Conservation (phyloP, 2,329 filamentous ascomycete species). For the Spiromastix sp. region DNA sequence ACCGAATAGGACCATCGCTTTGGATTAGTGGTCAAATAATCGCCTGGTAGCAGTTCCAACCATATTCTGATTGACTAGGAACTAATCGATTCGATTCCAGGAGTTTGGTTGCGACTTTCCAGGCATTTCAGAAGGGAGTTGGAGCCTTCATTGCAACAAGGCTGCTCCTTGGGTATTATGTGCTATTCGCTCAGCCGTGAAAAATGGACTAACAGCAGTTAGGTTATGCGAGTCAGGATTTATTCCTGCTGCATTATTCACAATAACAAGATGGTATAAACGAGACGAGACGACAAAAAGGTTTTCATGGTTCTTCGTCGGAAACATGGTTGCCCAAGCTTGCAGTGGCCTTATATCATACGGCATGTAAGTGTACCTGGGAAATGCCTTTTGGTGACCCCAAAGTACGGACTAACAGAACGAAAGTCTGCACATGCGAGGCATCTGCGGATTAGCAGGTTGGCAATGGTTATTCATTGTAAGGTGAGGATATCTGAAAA, state of each 20-base stretch:
- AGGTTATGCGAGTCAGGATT: constrained; percentile 40
- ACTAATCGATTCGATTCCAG: neutral
- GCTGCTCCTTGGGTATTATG: constrained; percentile 37
- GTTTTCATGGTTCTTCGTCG: constrained; percentile 44
- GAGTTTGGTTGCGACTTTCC: constrained; percentile 40
- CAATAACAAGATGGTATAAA: constrained; percentile 42
- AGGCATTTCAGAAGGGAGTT: constrained; percentile 38
- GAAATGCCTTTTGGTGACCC: neutral
- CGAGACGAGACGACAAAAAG: constrained; percentile 38
- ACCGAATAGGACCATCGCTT: constrained; percentile 37
- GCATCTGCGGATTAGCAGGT: constrained; percentile 35
- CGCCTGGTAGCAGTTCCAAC: constrained; percentile 19
- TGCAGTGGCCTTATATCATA: constrained; percentile 18
- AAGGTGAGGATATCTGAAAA: constrained; percentile 37
- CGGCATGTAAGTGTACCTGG: constrained; percentile 12
- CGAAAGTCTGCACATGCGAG: constrained; percentile 41
- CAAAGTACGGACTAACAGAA: constrained; percentile 6
- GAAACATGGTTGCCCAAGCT: constrained; percentile 38
- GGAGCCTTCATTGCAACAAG: constrained; percentile 35
- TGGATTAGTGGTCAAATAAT: constrained; percentile 42
- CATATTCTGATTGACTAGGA: neutral
- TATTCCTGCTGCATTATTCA: constrained; percentile 41
- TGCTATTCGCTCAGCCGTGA: neutral
- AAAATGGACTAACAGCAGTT: neutral
- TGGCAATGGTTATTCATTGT: constrained; percentile 44